Conservation (phyloP, 306 rosid genomes). For the Cucurbita pepo region DNA sequence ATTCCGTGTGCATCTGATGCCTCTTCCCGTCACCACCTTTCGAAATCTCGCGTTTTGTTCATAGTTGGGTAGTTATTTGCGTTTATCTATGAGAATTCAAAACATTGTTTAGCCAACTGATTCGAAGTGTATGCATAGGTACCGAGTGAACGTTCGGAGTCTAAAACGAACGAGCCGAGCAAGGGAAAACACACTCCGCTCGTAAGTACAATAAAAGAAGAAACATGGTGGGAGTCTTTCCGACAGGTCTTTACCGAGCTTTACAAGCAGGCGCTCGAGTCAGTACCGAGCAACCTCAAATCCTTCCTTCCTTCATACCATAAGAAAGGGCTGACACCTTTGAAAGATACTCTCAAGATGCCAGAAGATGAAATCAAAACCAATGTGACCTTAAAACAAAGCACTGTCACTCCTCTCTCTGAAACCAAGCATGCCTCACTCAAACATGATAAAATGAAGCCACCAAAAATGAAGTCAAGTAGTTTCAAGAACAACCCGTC, state of each 20-base stretch:
- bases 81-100: neutral
- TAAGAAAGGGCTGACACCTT: constrained; percentile 44
- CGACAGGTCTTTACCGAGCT: constrained; percentile 63
- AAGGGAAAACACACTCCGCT: constrained; percentile 27
- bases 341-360: constrained; percentile 66
- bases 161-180: constrained; percentile 33
- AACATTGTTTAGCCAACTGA: constrained; percentile 1
- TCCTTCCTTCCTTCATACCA: constrained; percentile 42
- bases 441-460: constrained; percentile 50
- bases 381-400: constrained; percentile 28
- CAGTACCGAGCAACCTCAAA: constrained; percentile 23
- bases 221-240: constrained; percentile 87
- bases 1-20: neutral
- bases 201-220: constrained; percentile 49
- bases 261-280: constrained; percentile 51
- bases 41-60: too few species aligned
- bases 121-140: constrained; percentile 1
- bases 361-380: constrained; percentile 48
- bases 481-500: neutral
- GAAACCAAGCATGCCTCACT: constrained; percentile 45
- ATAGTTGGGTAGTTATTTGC: neutral
- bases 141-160: constrained; percentile 22
- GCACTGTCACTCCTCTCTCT: constrained; percentile 24
- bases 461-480: constrained; percentile 36
- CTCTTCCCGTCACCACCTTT: neutral